Base-by-base conservation (phyloP, 139 green algal genomes). In the Protoeuglena noctilucae region DNA sequence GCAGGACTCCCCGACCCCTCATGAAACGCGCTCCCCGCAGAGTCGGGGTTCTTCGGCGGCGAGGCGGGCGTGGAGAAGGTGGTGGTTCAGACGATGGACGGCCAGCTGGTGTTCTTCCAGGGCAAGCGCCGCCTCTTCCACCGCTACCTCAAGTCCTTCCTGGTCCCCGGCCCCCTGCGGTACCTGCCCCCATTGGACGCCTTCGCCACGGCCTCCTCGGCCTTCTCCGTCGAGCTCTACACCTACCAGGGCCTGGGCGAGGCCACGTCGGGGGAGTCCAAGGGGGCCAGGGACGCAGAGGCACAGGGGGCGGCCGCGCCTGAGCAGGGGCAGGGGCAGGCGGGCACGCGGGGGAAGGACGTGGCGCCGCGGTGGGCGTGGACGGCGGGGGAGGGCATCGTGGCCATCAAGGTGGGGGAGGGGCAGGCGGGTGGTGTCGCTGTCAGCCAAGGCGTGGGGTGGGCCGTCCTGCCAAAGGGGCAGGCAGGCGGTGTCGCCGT, bases 41-140 rank as follows among this genome's bases (percentile, higher is more conserved):
- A n/a, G n/a, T n/a, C n/a, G n/a, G 34, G 17, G 43, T 50, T 21
- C 43, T 9, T 9, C 17, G 14, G 43, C 4, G 17, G 14, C 12
- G 14, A 4, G 12, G 17, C 18, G 48, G 73, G 63, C 22, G 19
- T 57, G 21, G 69, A 80, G 30, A 62, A 74, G 56, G 68, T 83
- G 16, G 68, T 53, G 56, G 76, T 84, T n/a, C 73, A 84, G 64
- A 80, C 73, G 3, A 78, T 79, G 61, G 77, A 85, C 49, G 73
- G 77, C 18, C 68, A 77, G 64, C 55, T 85, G 9, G 65, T 49
- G 17, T 72, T 82, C 51, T 79, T 79, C 51, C 73, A 85, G 69
- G 56, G 57, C 7, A 68, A 78, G 40, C 53, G 34, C 1, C 7
- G 58, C 0, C 30, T 65, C 16, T 69, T 69, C 34, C 30, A 52